phyloP scores from a whole-genome alignment of 2,329 filamentous ascomycete species.

The Plenodomus biglobosus region DNA sequence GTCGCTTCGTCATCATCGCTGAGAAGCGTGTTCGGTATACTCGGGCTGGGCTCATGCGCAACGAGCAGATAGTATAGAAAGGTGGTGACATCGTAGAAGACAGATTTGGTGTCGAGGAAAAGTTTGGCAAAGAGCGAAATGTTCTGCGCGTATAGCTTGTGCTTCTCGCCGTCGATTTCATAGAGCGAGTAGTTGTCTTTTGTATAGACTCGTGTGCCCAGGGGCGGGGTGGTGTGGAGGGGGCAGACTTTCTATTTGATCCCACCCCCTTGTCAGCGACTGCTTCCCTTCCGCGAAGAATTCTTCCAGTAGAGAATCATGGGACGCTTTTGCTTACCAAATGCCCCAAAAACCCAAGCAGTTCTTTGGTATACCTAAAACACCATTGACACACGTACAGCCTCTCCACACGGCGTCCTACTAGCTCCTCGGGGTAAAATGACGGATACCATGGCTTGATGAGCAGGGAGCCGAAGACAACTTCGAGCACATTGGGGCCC shows the following conservation, averaged over 20 bases:
- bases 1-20: constrained; percentile 2
- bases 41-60: constrained; percentile 59
- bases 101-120: constrained; percentile 96
- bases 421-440: constrained; percentile 73
- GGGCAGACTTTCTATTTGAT: constrained; percentile 47
- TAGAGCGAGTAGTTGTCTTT: constrained; percentile 82
- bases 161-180: constrained; percentile 86
- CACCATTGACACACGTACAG: constrained; percentile 90
- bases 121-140: constrained; percentile 95
- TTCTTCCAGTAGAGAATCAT: no score
- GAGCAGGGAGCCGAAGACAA: constrained; percentile 79
- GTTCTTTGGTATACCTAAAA: constrained; percentile 80
- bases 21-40: constrained; percentile 39
- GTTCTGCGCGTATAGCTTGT: constrained; percentile 91
- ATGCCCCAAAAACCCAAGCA: constrained; percentile 53
- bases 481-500: constrained; percentile 81
- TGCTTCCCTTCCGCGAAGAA: no score
- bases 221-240: constrained; percentile 50
- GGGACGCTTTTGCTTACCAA: no score
- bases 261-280: no score
- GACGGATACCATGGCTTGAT: constrained; percentile 94
- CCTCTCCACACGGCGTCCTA: constrained; percentile 50
- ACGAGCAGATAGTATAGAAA: constrained; percentile 95
- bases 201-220: constrained; percentile 75
- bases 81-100: constrained; percentile 93